Conservation (phyloP, 1,284 basidiomycete species). For the Apiotrichum veenhuisii region DNA sequence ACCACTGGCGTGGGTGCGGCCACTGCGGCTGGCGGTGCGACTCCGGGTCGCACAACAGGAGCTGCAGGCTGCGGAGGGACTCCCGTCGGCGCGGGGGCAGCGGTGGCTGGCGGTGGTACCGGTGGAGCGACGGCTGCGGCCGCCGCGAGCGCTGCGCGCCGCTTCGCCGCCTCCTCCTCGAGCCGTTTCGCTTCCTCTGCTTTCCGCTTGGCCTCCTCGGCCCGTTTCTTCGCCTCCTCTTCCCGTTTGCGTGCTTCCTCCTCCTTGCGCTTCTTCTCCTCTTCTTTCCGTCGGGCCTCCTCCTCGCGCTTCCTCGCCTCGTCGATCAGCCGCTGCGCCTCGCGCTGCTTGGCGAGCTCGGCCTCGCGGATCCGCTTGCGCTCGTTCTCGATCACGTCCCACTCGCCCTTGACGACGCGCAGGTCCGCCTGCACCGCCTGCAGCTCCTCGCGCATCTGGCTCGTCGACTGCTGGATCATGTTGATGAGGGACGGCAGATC, state of each 20-base stretch:
- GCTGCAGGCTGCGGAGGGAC: too few species aligned
- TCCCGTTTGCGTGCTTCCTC: slow-evolving; percentile 7
- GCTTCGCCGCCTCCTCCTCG: slow-evolving; percentile 1
- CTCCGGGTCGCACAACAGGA: not conserved
- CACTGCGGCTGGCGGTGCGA: not conserved
- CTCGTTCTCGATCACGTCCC: slow-evolving; percentile 20
- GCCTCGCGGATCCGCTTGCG: slow-evolving; percentile 12
- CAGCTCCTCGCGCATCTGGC: slow-evolving; percentile 29
- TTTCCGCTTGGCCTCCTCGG: not conserved
- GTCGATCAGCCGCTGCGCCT: slow-evolving; percentile 2
- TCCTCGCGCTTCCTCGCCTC: slow-evolving; percentile 10
- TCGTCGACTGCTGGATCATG: slow-evolving; percentile 28
- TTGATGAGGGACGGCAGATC: slow-evolving; percentile 33
- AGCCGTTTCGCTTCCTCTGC: slow-evolving; percentile 11
- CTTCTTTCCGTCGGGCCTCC: slow-evolving; percentile 12
- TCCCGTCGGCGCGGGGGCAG: too few species aligned
- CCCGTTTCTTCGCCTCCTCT: slow-evolving; percentile 3
- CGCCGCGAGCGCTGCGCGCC: not conserved
- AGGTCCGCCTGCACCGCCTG: slow-evolving; percentile 23
- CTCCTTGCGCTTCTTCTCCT: slow-evolving; percentile 11
- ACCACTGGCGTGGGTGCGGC: too few species aligned
- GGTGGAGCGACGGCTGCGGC: not conserved
- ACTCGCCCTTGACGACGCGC: slow-evolving; percentile 14
- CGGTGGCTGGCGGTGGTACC: not conserved
- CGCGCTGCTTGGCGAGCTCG: slow-evolving; percentile 3